Evolutionary conservation across 495 filamentous ascomycete species (phyloP), one percentile per base, ranked within the genome.

Genomic region (Trichoderma parareesei): DNA sequence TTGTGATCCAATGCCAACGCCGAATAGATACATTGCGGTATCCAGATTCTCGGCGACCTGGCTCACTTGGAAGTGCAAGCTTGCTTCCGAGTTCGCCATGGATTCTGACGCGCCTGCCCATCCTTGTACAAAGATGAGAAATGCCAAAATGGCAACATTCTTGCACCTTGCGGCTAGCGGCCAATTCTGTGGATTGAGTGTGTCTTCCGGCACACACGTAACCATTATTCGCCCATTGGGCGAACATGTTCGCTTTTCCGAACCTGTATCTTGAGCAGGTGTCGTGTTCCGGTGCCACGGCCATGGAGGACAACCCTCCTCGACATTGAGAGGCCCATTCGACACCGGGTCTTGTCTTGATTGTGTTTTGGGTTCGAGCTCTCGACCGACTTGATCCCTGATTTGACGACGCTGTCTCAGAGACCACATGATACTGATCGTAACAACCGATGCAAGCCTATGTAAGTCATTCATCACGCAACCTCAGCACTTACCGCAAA

Each of bases 111-210:
- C 69, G 0, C 68, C 71, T 11, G 70, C 68, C 69, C 68, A 77
- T 4, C 62, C 70, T 64, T 73, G 71, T 37, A 68, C 68, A 43
- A 75, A 77, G 57, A 72, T 73, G 46, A 77, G 66, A 63, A 76
- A 68, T 5, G 66, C 70, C 9, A 79, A 66, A 57, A 79, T 77
- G 67, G 74, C 71, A 38, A 75, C 68, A 64, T 69, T 74, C 59
- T 74, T 76, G 66, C 64, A 67, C 7, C 73, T 64, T 20, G 44
- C 38, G 6, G 62, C 33, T 14, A 74, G 67, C 16, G 73, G 65
- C 73, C 73, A 76, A 66, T 76, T 75, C 9, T 65, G 57, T 57
- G 72, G 72, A 61, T 74, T 66, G 43, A 70, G 65, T 8, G 70
- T 72, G 43, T 75, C 73, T 3, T 73, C 48, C 38, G 65, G 67